Base-by-base conservation (phyloP, 257 asterid genomes). In the Lantana camara region DNA sequence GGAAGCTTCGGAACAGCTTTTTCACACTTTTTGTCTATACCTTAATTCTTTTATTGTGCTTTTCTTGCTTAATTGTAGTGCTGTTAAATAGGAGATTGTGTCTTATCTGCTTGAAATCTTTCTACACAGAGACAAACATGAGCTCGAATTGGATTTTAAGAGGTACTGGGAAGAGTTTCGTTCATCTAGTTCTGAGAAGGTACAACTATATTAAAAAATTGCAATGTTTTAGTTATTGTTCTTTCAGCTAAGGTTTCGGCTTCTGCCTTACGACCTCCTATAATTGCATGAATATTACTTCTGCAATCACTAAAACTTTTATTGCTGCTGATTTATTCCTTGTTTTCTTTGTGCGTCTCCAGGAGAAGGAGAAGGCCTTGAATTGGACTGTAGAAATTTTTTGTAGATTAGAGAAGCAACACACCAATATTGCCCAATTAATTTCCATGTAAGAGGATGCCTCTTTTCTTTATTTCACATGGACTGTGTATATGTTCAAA, bases 321-420 rank as follows among this genome's bases (percentile, higher is more conserved):
- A 20, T 56, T 16, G 12, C 68, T 62, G 19, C 67, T 57, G 42
- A 34, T 54, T 20, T 35, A 63, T 60, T 20, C 63, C 64, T 57
- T 40, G 40, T 63, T 74, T 70, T 74, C 50, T n/a, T n/a, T n/a
- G n/a, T 64, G 38, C 78, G 73, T 70, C 65, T 76, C 80, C 96
- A 94, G 99, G 96, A 90, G 76, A 94, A 94, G 86, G 99, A 94
- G 82, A 88, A 75, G 77, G 91, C 98, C 80, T 81, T 94, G 88
- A 90, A 87, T 75, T 79, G 84, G 91, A 81, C 98, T 40, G 78
- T 94, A 72, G 96, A 94, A 77, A 79, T 80, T 72, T 90, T 94
- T 86, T 94, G 99, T 90, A 88, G 93, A 90, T 79, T 94, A 86
- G 95, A 79, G 86, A 84, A 80, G 90, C 93, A 90, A 76, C 96